Percentiles rank a stretch among this genome's conserved stretches.
Evolutionary conservation across 139 green algal genomes (phyloP).

Genomic region (Zygnema cylindricum): DNA sequence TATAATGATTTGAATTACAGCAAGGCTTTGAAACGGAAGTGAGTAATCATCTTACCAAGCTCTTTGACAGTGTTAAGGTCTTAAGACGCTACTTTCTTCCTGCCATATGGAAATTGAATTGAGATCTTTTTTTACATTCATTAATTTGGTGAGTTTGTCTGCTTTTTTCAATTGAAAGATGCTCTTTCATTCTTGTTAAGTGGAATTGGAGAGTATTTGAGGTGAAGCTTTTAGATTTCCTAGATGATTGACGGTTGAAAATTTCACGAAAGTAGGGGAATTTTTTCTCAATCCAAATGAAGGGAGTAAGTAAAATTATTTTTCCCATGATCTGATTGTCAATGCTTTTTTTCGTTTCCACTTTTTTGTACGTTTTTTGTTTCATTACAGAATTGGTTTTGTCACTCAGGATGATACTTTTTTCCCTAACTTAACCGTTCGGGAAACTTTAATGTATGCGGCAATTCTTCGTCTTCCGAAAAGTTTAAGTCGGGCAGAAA

Average conservation of each 20-base stretch:
- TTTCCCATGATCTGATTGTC: too few species aligned
- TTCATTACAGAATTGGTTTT: conserved; percentile 36
- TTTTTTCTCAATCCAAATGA: background rate
- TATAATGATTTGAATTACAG: conserved; percentile 44
- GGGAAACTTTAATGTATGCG: conserved; percentile 60
- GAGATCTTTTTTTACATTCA: background rate
- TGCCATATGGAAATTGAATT: too few species aligned
- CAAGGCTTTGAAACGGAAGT: conserved; percentile 53
- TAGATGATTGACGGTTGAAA: background rate
- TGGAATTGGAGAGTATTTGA: too few species aligned
- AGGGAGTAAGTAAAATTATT: background rate
- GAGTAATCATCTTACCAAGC: background rate
- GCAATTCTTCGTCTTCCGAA: conserved; percentile 53
- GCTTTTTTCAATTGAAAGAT: background rate
- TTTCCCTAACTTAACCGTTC: conserved; percentile 68
- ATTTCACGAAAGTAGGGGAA: background rate
- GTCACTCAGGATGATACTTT: conserved; percentile 70
- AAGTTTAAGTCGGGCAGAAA: conserved; percentile 43
- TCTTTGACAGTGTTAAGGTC: background rate
- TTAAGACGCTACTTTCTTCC: background rate
- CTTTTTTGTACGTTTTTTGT: background rate
- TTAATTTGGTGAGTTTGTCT: background rate
- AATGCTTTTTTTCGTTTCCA: too few species aligned
- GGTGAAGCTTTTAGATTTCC: too few species aligned
- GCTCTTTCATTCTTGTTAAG: background rate